These are phyloP conservation scores for Hygrophorus pudorinus DNA, from an alignment of 768 basidiomycete genomes.

Conservation along the genomic window DNA sequence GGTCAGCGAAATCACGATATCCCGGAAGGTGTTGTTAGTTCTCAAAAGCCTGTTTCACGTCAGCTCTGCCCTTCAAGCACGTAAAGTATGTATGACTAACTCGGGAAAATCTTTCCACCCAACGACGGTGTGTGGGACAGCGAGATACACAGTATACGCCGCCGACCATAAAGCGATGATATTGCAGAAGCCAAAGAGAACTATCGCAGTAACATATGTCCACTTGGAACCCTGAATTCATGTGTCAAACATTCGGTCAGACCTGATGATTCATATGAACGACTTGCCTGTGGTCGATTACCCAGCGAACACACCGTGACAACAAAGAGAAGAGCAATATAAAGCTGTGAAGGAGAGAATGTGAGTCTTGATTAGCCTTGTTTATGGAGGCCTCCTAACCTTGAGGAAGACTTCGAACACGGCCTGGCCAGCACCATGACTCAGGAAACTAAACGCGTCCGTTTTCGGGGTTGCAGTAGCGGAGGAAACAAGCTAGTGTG, in stretches of 20 bases:
- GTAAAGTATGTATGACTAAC: conserved; percentile 30
- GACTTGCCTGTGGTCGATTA: conserved; percentile 64
- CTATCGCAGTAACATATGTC: conserved; percentile 67
- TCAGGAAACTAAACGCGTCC: conserved; percentile 81
- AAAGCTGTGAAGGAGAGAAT: conserved; percentile 29
- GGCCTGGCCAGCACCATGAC: conserved; percentile 54
- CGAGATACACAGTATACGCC: conserved; percentile 81
- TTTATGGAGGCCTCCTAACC: not conserved
- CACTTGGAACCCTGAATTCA: conserved; percentile 65
- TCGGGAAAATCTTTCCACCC: conserved; percentile 68
- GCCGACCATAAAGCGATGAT: conserved; percentile 82
- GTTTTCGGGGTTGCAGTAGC: conserved; percentile 46
- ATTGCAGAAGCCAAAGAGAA: conserved; percentile 73
- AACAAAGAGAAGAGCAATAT: conserved; percentile 78
- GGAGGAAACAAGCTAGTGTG: conserved; percentile 60
- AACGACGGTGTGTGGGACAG: conserved; percentile 61
- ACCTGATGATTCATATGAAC: not conserved
- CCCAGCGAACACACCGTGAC: conserved; percentile 82
- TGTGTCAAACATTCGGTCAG: not conserved
- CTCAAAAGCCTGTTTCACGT: conserved; percentile 39
- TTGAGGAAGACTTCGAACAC: conserved; percentile 73
- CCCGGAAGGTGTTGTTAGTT: conserved; percentile 61
- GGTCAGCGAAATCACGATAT: conserved; percentile 74
- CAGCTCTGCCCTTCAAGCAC: not conserved
- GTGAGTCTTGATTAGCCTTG: no score